Base-by-base conservation (phyloP, 768 basidiomycete species). In the Lactarius trivialis region DNA sequence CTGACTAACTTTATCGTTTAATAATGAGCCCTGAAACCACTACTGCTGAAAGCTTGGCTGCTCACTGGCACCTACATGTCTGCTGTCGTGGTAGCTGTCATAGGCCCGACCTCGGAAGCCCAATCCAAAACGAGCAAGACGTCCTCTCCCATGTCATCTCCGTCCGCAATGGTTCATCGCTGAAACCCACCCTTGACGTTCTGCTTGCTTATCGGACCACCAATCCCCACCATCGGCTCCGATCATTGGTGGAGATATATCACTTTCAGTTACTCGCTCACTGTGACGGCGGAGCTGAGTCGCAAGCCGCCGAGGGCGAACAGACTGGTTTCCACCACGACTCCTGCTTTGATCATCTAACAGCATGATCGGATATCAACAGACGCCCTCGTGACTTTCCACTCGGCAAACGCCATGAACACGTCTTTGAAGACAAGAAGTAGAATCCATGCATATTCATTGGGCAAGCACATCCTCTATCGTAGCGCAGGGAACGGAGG, bases 371-470 rank as follows among this genome's bases (percentile, higher is more conserved):
- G 21, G 19, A 36, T 21, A 41, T 17, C 32, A 24, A 73, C 78
- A 75, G 79, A 81, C 57, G 76, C 71, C 65, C 83, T 81, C 11
- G 80, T 76, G 68, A 60, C 76, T 70, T 26, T 37, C 55, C 50
- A 56, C 45, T 48, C 7, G 33, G 19, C 24, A 48, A 48, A 48
- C 24, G 45, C 45, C 45, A 24, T 14, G 45, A 24, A 24, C 3
- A 48, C 45, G 45, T 15, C 28, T 43, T 24, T 28, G 21, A 51
- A 82, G 82, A 83, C 68, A 82, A 80, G 70, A 83, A 82, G 60
- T 83, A 84, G 66, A 80, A 81, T 70, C 79, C 81, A 0, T 81
- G 82, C 63, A 78, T 82, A 36, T 76, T 83, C 12, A 82, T 56
- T 82, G 81, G 82, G 67, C 81, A 24, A 77, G 78, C 59, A 80